Percentiles rank a stretch among this genome's conserved stretches.
Evolutionary conservation across 306 rosid species (phyloP).

Genomic region (Castanea mollissima): DNA sequence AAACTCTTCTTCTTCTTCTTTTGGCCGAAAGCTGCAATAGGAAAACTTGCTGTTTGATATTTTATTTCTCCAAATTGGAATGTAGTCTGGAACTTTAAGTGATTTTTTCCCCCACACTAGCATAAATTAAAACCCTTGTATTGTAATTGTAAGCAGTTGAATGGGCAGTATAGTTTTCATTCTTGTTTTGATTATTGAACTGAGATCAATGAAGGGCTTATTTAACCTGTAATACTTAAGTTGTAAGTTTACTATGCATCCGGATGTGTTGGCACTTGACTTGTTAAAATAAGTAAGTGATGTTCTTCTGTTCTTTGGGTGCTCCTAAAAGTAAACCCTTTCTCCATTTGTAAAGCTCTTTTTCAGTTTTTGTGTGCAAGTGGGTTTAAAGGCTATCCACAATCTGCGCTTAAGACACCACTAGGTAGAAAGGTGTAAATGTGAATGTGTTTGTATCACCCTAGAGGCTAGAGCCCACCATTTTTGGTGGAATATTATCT

Average conservation of each 20-base stretch:
- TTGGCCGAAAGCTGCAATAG: neutral
- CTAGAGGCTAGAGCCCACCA: neutral
- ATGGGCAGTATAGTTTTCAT: neutral
- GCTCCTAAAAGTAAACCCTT: neutral
- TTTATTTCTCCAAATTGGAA: neutral
- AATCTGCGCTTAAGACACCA: neutral
- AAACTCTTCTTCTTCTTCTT: neutral
- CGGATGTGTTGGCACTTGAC: neutral
- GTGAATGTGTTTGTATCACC: neutral
- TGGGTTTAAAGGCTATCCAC: neutral
- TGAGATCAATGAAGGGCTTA: neutral
- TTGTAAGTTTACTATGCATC: neutral
- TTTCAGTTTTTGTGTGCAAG: neutral
- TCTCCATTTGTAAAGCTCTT: neutral
- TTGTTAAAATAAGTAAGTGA: neutral
- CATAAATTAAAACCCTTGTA: neutral
- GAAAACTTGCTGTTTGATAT: neutral
- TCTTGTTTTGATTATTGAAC: neutral
- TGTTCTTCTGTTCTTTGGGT: neutral
- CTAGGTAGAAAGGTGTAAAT: neutral
- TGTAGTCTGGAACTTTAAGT: neutral
- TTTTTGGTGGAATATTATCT: neutral
- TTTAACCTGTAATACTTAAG: neutral
- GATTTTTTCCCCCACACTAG: neutral
- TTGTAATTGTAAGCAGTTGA: neutral